Evolutionary conservation across 345 rosid genomes (phyloP).

Genomic region (Trapa incisa): DNA sequence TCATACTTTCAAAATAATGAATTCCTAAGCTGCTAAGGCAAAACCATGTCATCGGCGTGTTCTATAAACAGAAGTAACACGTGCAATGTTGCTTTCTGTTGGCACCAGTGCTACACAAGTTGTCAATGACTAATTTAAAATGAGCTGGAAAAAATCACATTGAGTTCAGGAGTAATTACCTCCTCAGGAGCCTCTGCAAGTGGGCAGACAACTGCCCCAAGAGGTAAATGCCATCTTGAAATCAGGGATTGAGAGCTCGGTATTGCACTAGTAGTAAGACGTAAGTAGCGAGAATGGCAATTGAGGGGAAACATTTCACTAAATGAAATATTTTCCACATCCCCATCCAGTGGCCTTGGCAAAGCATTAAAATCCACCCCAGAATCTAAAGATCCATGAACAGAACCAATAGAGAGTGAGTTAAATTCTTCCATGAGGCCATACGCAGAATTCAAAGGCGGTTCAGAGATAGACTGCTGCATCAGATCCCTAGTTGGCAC

Average conservation of each 20-base stretch:
- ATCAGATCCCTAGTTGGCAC: conserved; percentile 39
- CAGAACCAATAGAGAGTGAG: conserved; percentile 58
- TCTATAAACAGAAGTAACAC: neutral
- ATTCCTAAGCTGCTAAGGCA: neutral
- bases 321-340: conserved; percentile 63
- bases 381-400: conserved; percentile 72
- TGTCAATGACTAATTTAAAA: neutral
- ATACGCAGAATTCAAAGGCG: conserved; percentile 55
- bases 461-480: conserved; percentile 42
- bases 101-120: neutral
- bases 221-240: conserved; percentile 97
- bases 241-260: conserved; percentile 84
- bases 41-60: neutral
- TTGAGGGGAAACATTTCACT: conserved; percentile 60
- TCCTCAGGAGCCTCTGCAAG: conserved; percentile 92
- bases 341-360: conserved; percentile 93
- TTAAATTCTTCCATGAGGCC: conserved; percentile 79
- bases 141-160: conserved; percentile 2
- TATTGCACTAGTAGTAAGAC: conserved; percentile 76
- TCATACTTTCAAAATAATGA: conserved; percentile 5
- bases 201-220: conserved; percentile 98
- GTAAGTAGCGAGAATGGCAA: conserved; percentile 70
- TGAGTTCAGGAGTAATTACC: conserved; percentile 37
- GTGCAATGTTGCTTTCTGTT: neutral
- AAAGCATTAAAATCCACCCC: conserved; percentile 65